phyloP scores from a whole-genome alignment of 2,329 filamentous ascomycete species.

The Cladorrhinum sp. region DNA sequence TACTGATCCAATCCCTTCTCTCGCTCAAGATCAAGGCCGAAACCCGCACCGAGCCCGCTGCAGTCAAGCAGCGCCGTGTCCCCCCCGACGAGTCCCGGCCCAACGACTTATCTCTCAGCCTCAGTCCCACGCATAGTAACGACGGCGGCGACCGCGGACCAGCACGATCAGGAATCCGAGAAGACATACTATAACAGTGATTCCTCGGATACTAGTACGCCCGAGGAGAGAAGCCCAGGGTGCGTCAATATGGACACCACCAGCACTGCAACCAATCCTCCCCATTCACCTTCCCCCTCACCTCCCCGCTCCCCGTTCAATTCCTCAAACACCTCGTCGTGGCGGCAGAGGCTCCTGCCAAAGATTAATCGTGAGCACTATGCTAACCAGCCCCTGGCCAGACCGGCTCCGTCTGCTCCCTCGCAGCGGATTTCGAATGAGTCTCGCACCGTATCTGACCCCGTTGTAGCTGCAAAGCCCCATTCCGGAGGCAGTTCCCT shows the following conservation, averaged over 20 bases:
- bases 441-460: conserved; percentile 43
- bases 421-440: conserved; percentile 47
- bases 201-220: conserved; percentile 35
- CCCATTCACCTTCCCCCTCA: background rate
- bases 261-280: background rate
- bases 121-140: conserved; percentile 33
- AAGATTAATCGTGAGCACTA: conserved; percentile 6
- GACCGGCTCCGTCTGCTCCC: conserved; percentile 19
- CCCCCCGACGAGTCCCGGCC: conserved; percentile 42
- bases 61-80: conserved; percentile 43
- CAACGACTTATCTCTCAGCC: conserved; percentile 36
- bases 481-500: conserved; percentile 39
- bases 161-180: conserved; percentile 27
- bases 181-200: conserved; percentile 39
- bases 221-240: conserved; percentile 33
- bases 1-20: conserved; percentile 29
- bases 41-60: conserved; percentile 49
- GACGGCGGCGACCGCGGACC: conserved; percentile 30
- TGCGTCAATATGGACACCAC: conserved; percentile 27
- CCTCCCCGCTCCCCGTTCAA: background rate
- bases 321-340: conserved; percentile 2
- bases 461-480: conserved; percentile 41
- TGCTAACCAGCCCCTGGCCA: conserved; percentile 20
- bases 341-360: conserved; percentile 13
- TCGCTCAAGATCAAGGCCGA: conserved; percentile 45